These are phyloP conservation scores for Madurella mycetomatis DNA, from an alignment of 2,329 filamentous ascomycete genomes.

Conservation along the genomic window DNA sequence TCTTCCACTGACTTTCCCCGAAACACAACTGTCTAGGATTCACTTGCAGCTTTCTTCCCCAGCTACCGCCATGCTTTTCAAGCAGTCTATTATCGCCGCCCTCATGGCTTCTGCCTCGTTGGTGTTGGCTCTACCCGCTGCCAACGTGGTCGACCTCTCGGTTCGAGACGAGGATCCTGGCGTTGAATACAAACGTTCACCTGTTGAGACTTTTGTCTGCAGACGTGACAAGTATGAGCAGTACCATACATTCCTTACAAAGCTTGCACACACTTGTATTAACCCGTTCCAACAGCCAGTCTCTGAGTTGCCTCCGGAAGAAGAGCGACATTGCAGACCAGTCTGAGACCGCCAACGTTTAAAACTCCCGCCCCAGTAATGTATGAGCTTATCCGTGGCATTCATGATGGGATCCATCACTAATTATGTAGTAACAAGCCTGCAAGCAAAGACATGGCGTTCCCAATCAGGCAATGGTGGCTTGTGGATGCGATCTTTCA, in stretches of 20 bases:
- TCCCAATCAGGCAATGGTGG: no score
- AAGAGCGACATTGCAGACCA: slow-evolving; percentile 1
- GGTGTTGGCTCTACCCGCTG: neutral
- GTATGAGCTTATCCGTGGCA: no score
- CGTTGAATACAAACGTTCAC: neutral
- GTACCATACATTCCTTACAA: neutral
- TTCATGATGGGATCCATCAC: no score
- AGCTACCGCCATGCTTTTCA: slow-evolving; percentile 3
- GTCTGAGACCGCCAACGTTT: slow-evolving; percentile 2
- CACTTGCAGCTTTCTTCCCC: neutral
- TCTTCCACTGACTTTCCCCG: neutral
- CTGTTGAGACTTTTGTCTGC: slow-evolving; percentile 3
- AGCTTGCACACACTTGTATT: neutral
- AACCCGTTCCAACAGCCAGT: neutral
- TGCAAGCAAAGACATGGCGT: no score
- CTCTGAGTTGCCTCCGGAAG: slow-evolving; percentile 10
- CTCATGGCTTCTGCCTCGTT: neutral
- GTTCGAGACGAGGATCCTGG: slow-evolving; percentile 1
- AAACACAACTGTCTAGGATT: neutral
- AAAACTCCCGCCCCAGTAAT: no score
- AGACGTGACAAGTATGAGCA: slow-evolving; percentile 1
- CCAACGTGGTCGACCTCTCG: neutral
- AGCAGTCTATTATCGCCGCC: neutral
- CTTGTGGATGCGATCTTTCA: no score
- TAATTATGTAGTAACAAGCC: no score